Evolutionary conservation across 352 stramenopile genomes (phyloP), one percentile per base, ranked within the genome.

Genomic region (Phytophthora sp.): DNA sequence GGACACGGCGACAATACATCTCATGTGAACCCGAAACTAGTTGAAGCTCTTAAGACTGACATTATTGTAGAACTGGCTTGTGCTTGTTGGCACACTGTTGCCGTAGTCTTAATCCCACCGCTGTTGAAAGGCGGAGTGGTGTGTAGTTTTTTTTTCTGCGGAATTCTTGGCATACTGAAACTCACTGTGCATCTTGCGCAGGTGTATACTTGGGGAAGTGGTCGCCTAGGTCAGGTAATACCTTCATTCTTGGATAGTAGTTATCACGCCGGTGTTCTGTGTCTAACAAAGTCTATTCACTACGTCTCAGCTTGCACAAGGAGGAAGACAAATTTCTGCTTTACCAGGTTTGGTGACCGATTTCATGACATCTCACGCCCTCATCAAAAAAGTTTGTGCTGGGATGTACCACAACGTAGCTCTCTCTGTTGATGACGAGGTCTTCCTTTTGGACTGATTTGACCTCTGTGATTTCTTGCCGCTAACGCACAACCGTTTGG

Each of bases 201-300:
- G 73, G 69, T 92, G 5, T 98, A 98, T 54, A 98, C 92, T 3
- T 98, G 91, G 91, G 92, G 92, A n/a, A 96, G 77, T 38, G 94
- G 95, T 0, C 96, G 91, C n/a, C 72, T 97, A 49, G 94, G 95
- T 5, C 92, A 98, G 73, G 77, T 97, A 58, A 8, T 8, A 59
- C 50, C 17, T 10, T 11, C 5, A 6, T 9, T n/a, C 8, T 15
- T 9, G 17, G 7, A 4, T 6, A 24, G 1, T 0, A 26, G 15
- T 42, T 72, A 13, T 12, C 11, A 34, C 21, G 6, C 30, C 32
- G 5, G 11, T 18, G 28, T 2, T 24, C 4, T 13, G 17, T 24
- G 8, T 23, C 4, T 0, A 15, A 32, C 12, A 17, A 23, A 13
- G 5, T 24, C 11, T 21, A 24, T 31, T 7, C 11, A 21, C n/a